Conservation (phyloP, 176 grass and related monocot genomes). For the Zoysia japonica region DNA sequence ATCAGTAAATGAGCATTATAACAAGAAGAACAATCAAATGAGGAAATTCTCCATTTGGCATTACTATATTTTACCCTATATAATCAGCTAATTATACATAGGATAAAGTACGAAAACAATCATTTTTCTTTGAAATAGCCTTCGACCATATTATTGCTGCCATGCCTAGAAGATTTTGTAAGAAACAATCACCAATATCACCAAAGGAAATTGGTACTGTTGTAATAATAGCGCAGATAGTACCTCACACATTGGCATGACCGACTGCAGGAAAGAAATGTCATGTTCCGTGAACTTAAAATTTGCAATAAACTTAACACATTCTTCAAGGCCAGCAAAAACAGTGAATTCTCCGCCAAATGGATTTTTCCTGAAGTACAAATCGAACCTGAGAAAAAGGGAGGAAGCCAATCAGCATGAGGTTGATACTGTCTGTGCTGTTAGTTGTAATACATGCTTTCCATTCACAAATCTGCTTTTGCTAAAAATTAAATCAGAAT, state of each 20-base stretch:
- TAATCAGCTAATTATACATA: background rate
- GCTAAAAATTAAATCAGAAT: background rate
- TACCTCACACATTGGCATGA: slow-evolving; percentile 94
- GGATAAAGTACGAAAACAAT: background rate
- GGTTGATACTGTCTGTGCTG: slow-evolving; percentile 7
- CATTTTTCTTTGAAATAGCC: background rate
- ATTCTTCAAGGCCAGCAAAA: slow-evolving; percentile 98
- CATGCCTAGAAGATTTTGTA: slow-evolving; percentile 18
- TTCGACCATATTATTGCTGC: background rate
- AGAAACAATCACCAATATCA: background rate
- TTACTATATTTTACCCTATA: background rate
- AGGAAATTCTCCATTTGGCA: background rate
- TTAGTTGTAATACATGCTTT: slow-evolving; percentile 22
- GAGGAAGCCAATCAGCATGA: slow-evolving; percentile 33
- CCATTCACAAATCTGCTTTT: slow-evolving; percentile 18
- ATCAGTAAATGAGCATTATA: slow-evolving; percentile 39
- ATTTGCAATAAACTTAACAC: slow-evolving; percentile 91
- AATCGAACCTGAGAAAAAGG: slow-evolving; percentile 75
- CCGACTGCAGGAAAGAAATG: slow-evolving; percentile 74
- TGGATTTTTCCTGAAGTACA: slow-evolving; percentile 97
- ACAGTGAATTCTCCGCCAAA: slow-evolving; percentile 97
- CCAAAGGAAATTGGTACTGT: background rate
- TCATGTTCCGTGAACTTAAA: slow-evolving; percentile 80
- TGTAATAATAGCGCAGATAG: slow-evolving; percentile 22
- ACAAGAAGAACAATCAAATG: slow-evolving; percentile 6